These are phyloP conservation scores for Mimosa bimucronata DNA, from an alignment of 306 rosid genomes.

Conservation along the genomic window DNA sequence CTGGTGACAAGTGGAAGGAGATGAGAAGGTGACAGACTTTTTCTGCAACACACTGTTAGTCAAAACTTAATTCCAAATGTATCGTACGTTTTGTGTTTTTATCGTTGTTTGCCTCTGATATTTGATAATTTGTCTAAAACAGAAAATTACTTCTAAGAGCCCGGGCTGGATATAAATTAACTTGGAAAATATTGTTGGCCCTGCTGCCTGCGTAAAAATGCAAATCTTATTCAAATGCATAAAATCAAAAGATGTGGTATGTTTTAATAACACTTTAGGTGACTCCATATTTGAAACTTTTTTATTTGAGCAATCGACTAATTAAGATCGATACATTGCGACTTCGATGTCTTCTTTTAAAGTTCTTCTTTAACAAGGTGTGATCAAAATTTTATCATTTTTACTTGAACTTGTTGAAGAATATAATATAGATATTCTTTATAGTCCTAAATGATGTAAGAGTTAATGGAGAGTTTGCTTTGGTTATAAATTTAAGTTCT, in stretches of 20 bases:
- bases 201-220: not conserved
- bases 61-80: conserved; percentile 38
- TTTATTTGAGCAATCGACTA: no score
- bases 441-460: no score
- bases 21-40: conserved; percentile 60
- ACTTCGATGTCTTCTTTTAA: no score
- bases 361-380: no score
- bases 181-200: not conserved
- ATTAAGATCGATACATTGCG: no score
- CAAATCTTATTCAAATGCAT: not conserved
- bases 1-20: conserved; percentile 75
- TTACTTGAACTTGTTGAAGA: not conserved
- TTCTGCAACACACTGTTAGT: conserved; percentile 63
- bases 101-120: not conserved
- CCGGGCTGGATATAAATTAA: not conserved
- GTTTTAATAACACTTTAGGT: no score
- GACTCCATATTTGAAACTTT: no score
- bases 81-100: conserved; percentile 9
- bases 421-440: not conserved
- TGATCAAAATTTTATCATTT: no score
- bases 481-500: no score
- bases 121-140: not conserved
- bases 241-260: no score
- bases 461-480: no score
- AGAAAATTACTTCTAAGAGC: not conserved